Evolutionary conservation across 2,329 filamentous ascomycete genomes (phyloP).

Genomic region (Nigrospora osmanthi): DNA sequence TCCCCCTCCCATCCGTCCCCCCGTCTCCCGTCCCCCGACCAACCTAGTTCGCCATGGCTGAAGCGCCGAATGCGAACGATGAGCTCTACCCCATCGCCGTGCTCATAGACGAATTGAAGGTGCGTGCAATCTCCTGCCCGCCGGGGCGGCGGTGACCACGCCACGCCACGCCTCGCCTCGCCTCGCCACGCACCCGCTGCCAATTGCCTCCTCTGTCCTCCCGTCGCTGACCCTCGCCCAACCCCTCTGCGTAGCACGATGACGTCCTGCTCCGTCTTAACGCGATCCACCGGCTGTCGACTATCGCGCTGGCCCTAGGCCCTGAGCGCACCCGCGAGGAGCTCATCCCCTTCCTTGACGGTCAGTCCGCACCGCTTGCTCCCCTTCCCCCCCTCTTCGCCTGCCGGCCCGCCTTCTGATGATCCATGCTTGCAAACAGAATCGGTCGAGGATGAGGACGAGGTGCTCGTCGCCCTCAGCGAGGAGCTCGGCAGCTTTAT

Average conservation of each 20-base stretch:
- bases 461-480: constrained; percentile 92
- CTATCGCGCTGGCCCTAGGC: constrained; percentile 92
- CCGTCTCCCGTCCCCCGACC: constrained; percentile 3
- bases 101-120: constrained; percentile 99
- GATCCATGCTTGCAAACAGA: constrained; percentile 45
- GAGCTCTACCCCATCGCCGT: constrained; percentile 99
- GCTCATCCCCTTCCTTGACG: constrained; percentile 97
- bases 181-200: neutral
- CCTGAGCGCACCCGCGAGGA: constrained; percentile 96
- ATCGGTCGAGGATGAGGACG: constrained; percentile 97
- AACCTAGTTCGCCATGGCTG: constrained; percentile 62
- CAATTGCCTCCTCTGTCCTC: constrained; percentile 1
- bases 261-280: constrained; percentile 97
- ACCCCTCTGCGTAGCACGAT: constrained; percentile 64
- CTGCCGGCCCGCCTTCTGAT: neutral
- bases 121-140: constrained; percentile 32
- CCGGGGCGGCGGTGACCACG: constrained; percentile 12
- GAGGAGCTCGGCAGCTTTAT: constrained; percentile 96
- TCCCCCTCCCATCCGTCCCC: constrained; percentile 2
- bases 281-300: constrained; percentile 95
- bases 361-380: constrained; percentile 47
- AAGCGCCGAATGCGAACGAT: constrained; percentile 85
- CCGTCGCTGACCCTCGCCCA: constrained; percentile 1
- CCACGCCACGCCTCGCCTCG: no score
- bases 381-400: neutral